Evolutionary conservation across 208 protist genomes (phyloP), one percentile per base, ranked within the genome.

Genomic region (Wallacemonas sp.): DNA sequence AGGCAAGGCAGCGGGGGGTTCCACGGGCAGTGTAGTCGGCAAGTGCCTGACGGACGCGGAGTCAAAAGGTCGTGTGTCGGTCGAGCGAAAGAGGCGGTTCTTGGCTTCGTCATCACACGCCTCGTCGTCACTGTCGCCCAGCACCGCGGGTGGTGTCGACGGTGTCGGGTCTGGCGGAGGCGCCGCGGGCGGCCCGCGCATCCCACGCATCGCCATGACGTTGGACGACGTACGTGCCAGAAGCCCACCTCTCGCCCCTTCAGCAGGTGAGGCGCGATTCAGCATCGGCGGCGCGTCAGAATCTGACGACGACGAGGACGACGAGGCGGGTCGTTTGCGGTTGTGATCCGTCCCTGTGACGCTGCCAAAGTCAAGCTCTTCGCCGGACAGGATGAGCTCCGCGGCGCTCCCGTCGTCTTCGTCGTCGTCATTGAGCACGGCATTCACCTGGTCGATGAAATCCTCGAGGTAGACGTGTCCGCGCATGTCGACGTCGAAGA

Each of bases 381-480:
- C 76, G 60, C 59, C 68, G 22, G 48, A 66, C 19, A 76, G 57
- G 3, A 78, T 17, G 33, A 89, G 33, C 76, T 80, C 75, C 21
- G 60, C 78, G 55, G 64, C 39, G 27, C 68, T 80, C 24, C 36
- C 38, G 10, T 8, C 36, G n/a, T 50, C 38, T 46, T 57, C 58
- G 39, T 68, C 65, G 48, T 71, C 71, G 8, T 78, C 72, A n/a
- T 66, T 64, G 29, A 83, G 54, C 13, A 75, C 66, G 1, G 52
- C 54, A 10, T 74, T 61, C 10, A 93, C 71, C 27, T 68, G 57
- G 33, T 85, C 64, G 26, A 86, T 73, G 53, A 94, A 68, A 41
- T 79, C 57, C 32, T 83, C 88, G 21, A 94, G 65, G 34, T 64
- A 73, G 17, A 94, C 83, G 62, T 91, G 82, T 15, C 88, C 88